Conservation (phyloP, 805 yeast genomes). For the Zygosaccharomyces rouxii region DNA sequence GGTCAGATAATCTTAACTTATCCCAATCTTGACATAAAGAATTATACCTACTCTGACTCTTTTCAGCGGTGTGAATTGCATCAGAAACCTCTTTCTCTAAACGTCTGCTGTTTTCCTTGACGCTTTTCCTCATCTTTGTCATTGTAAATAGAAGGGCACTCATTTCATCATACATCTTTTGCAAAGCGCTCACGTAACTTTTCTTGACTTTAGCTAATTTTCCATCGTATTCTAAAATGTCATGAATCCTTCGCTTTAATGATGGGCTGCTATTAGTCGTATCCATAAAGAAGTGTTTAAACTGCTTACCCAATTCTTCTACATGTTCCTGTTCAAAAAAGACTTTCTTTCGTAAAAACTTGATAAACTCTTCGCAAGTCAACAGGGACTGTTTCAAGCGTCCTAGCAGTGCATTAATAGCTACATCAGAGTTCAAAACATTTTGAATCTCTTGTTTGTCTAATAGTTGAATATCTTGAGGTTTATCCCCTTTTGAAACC, state of each 20-base stretch:
- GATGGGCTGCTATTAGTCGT: conserved; percentile 36
- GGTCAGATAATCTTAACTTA: conserved; percentile 73
- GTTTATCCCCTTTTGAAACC: conserved; percentile 5
- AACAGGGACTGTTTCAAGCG: conserved; percentile 74
- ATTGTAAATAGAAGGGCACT: conserved; percentile 64
- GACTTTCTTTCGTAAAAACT: conserved; percentile 73
- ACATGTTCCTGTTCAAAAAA: conserved; percentile 74
- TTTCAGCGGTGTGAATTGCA: conserved; percentile 77
- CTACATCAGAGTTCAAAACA: conserved; percentile 64
- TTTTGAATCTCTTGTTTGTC: conserved; percentile 48
- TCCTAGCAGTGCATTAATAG: conserved; percentile 65
- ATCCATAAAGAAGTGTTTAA: conserved; percentile 42
- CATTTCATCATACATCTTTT: conserved; percentile 82
- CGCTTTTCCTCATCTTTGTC: conserved; percentile 63
- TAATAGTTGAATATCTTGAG: conserved; percentile 28
- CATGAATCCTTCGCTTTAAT: conserved; percentile 60
- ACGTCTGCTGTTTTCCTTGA: conserved; percentile 77
- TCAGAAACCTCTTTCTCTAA: conserved; percentile 83
- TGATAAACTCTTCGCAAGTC: conserved; percentile 81
- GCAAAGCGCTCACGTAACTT: conserved; percentile 73
- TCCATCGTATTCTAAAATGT: conserved; percentile 73
- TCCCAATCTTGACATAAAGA: conserved; percentile 84
- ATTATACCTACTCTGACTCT: conserved; percentile 75
- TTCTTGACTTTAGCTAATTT: conserved; percentile 64
- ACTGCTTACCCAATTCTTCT: conserved; percentile 66